phyloP scores from a whole-genome alignment of 345 rosid species.

The Toxicodendron radicans region DNA sequence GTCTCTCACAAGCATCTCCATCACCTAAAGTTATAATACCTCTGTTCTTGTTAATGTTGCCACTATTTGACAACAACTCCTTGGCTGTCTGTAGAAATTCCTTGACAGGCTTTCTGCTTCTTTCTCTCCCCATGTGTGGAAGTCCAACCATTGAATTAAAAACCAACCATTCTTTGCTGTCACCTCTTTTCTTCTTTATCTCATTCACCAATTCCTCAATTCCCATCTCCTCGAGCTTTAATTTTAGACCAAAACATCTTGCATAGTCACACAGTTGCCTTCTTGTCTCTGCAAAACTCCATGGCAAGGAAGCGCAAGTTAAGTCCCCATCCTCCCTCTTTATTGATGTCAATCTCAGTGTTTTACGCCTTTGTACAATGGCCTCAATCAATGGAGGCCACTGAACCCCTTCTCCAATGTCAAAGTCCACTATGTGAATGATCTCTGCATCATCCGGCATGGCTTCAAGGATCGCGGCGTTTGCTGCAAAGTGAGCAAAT shows the following conservation, averaged over 20 bases:
- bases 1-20: slow-evolving; percentile 29
- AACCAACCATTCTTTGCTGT: slow-evolving; percentile 35
- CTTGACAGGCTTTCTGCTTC: slow-evolving; percentile 29
- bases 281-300: slow-evolving; percentile 33
- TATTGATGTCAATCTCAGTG: slow-evolving; percentile 37
- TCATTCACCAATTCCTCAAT: slow-evolving; percentile 33
- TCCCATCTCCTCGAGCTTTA: slow-evolving; percentile 37
- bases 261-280: slow-evolving; percentile 35
- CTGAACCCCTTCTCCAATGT: slow-evolving; percentile 50
- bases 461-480: slow-evolving; percentile 43
- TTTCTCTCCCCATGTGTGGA: slow-evolving; percentile 47
- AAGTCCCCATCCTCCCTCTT: slow-evolving; percentile 29
- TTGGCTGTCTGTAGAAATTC: slow-evolving; percentile 37
- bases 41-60: background rate
- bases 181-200: slow-evolving; percentile 28
- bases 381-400: slow-evolving; percentile 51
- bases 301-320: background rate
- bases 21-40: slow-evolving; percentile 41
- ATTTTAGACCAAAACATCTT: slow-evolving; percentile 20
- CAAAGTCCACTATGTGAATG: slow-evolving; percentile 50
- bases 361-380: slow-evolving; percentile 21
- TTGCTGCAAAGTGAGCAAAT: slow-evolving; percentile 54
- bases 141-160: slow-evolving; percentile 51
- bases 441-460: slow-evolving; percentile 34
- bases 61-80: slow-evolving; percentile 8